phyloP scores from a whole-genome alignment of 2,329 filamentous ascomycete species.

The Diplodia scrobiculata region DNA sequence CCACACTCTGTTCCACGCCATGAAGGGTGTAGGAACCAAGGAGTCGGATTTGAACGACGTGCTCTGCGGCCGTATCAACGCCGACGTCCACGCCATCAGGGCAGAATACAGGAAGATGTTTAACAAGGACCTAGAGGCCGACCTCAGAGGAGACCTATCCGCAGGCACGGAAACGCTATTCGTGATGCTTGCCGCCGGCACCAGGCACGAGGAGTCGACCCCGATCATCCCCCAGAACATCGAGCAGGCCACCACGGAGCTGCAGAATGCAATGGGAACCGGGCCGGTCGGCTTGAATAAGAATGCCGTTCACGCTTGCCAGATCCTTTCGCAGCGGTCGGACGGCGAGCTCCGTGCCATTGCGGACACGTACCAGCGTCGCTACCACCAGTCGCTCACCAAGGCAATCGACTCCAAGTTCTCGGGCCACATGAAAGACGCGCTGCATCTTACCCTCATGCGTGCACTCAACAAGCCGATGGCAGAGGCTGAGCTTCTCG shows the following conservation, averaged over 20 bases:
- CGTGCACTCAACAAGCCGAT: slow-evolving; percentile 77
- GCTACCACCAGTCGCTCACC: slow-evolving; percentile 70
- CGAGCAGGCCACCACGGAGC: slow-evolving; percentile 71
- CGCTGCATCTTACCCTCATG: slow-evolving; percentile 76
- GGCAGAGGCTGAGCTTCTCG: slow-evolving; percentile 79
- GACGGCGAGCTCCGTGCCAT: slow-evolving; percentile 85
- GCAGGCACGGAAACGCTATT: slow-evolving; percentile 86
- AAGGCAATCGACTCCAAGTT: slow-evolving; percentile 79
- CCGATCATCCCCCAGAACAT: slow-evolving; percentile 73
- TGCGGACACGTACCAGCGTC: slow-evolving; percentile 70
- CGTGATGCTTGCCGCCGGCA: slow-evolving; percentile 74
- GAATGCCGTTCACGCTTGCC: slow-evolving; percentile 75
- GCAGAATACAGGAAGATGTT: slow-evolving; percentile 70
- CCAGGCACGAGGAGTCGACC: slow-evolving; percentile 73
- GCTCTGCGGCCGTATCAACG: slow-evolving; percentile 78
- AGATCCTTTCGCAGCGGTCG: slow-evolving; percentile 73
- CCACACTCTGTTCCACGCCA: slow-evolving; percentile 67
- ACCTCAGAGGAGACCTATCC: slow-evolving; percentile 77
- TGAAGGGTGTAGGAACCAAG: slow-evolving; percentile 82
- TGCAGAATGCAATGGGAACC: slow-evolving; percentile 69
- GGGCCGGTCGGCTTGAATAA: slow-evolving; percentile 60
- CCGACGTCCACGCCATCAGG: slow-evolving; percentile 86
- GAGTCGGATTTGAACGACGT: slow-evolving; percentile 84
- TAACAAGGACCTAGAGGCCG: slow-evolving; percentile 66
- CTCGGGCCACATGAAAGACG: slow-evolving; percentile 87